A percentile compares a stretch with the other conserved stretches of the same genome.
These are phyloP conservation scores for Paecilomyces niveus DNA, from an alignment of 2,329 filamentous ascomycete genomes.

Conservation along the genomic window DNA sequence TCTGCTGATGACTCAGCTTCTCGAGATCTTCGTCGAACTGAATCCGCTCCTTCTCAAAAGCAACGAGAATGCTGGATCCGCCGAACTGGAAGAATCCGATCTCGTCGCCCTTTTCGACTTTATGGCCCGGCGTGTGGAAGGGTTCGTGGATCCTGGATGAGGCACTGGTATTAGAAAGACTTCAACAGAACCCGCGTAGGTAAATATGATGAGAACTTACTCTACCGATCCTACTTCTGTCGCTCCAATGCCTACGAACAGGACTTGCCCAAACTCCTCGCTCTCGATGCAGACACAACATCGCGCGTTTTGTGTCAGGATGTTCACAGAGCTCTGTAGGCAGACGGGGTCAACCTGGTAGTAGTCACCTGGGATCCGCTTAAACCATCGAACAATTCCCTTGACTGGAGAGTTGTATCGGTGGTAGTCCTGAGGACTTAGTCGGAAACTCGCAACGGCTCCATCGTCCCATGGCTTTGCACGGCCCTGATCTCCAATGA, in stretches of 20 bases:
- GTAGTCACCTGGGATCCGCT: conserved; percentile 36
- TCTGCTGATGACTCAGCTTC: conserved; percentile 21
- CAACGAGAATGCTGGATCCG: conserved; percentile 35
- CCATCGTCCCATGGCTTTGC: conserved; percentile 27
- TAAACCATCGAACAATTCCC: conserved; percentile 31
- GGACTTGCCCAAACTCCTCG: conserved; percentile 33
- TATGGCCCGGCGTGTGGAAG: conserved; percentile 19
- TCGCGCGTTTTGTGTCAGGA: conserved; percentile 33
- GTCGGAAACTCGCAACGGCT: conserved; percentile 34
- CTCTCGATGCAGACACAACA: conserved; percentile 31
- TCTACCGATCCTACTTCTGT: conserved; percentile 34
- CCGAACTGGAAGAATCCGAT: conserved; percentile 37
- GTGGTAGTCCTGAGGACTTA: conserved; percentile 42
- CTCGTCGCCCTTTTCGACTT: conserved; percentile 35
- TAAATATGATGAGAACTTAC: conserved; percentile 17
- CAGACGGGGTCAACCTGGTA: conserved; percentile 37
- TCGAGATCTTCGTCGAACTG: conserved; percentile 33
- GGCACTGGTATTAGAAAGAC: not conserved
- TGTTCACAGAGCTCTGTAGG: conserved; percentile 27
- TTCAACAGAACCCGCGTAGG: not conserved
- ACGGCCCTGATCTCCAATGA: conserved; percentile 28
- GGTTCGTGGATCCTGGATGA: conserved; percentile 26
- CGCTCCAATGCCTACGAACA: conserved; percentile 38
- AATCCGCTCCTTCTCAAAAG: conserved; percentile 31
- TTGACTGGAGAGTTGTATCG: conserved; percentile 39